Percentiles rank a stretch among this genome's conserved stretches.
Conservation (phyloP, 2,329 filamentous ascomycete genomes). For the Cyphellophora europaea region DNA sequence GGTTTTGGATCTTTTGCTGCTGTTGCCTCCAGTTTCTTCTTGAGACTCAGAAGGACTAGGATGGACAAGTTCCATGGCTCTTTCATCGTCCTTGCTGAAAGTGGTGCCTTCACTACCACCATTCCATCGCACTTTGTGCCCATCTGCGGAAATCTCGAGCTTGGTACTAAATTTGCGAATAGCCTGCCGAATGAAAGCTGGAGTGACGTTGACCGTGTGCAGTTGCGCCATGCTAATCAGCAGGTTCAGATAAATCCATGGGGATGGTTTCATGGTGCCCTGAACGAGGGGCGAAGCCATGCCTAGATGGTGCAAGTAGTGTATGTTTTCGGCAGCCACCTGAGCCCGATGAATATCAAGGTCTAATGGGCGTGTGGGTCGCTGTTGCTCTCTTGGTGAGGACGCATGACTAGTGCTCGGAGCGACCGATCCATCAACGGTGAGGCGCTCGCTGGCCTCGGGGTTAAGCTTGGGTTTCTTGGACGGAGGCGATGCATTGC, state of each 20-base stretch:
- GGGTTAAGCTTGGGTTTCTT: not conserved
- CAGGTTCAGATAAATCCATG: slow-evolving; percentile 39
- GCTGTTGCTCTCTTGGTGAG: slow-evolving; percentile 55
- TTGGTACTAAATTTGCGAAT: slow-evolving; percentile 61
- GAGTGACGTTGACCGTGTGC: slow-evolving; percentile 74
- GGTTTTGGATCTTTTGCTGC: slow-evolving; percentile 41
- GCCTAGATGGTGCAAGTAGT: slow-evolving; percentile 29
- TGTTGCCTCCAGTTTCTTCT: slow-evolving; percentile 32
- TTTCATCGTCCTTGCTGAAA: slow-evolving; percentile 48
- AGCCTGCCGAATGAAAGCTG: slow-evolving; percentile 65
- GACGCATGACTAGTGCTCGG: slow-evolving; percentile 7
- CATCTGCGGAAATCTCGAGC: slow-evolving; percentile 68
- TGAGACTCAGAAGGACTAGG: slow-evolving; percentile 7
- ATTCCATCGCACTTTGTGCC: slow-evolving; percentile 70
- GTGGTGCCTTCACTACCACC: slow-evolving; percentile 57
- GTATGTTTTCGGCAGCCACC: slow-evolving; percentile 65
- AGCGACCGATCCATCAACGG: not conserved
- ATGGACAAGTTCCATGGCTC: slow-evolving; percentile 5
- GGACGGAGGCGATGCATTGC: slow-evolving; percentile 1
- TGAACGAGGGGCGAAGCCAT: slow-evolving; percentile 11
- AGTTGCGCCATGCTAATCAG: slow-evolving; percentile 74
- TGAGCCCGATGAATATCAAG: slow-evolving; percentile 71
- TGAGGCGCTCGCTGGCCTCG: not conserved
- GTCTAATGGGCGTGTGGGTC: slow-evolving; percentile 67
- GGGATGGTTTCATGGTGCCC: slow-evolving; percentile 5